Evolutionary conservation across 1,139 yeast genomes (phyloP).

Genomic region (Groenewaldozyma sp.): DNA sequence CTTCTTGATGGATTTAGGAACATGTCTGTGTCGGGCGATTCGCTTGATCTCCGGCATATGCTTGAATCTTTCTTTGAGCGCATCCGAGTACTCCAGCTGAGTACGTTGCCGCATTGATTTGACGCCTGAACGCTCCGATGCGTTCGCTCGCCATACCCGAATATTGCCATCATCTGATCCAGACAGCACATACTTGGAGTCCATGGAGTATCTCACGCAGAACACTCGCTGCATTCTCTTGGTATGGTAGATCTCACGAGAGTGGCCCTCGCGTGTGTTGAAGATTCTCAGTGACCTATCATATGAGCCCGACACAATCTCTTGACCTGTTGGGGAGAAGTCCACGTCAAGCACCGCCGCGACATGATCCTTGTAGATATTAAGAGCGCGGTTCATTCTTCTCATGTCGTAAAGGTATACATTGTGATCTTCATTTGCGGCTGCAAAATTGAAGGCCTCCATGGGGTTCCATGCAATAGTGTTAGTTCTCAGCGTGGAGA

Average conservation of each 20-base stretch:
- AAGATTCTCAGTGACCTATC: conserved; percentile 86
- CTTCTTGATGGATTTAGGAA: conserved; percentile 78
- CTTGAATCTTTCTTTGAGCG: conserved; percentile 84
- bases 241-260: conserved; percentile 91
- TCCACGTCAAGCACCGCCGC: conserved; percentile 94
- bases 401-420: conserved; percentile 96
- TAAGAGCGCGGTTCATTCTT: conserved; percentile 65
- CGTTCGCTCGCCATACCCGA: conserved; percentile 83
- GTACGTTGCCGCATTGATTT: conserved; percentile 73
- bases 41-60: conserved; percentile 95
- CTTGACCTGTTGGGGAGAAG: conserved; percentile 95
- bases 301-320: conserved; percentile 88
- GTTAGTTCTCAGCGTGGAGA: conserved; percentile 75
- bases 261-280: conserved; percentile 73
- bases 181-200: conserved; percentile 72
- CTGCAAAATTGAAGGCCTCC: conserved; percentile 91
- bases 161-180: conserved; percentile 97
- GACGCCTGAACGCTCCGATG: conserved; percentile 74
- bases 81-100: conserved; percentile 82
- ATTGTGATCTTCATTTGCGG: conserved; percentile 92
- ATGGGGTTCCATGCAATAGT: conserved; percentile 94
- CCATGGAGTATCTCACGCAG: conserved; percentile 76
- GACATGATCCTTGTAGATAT: conserved; percentile 90
- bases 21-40: conserved; percentile 78
- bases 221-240: conserved; percentile 96